Percentiles rank a stretch among this genome's conserved stretches.
These are phyloP conservation scores for Peronospora farinosa DNA, from an alignment of 352 stramenopile species.

Conservation along the genomic window DNA sequence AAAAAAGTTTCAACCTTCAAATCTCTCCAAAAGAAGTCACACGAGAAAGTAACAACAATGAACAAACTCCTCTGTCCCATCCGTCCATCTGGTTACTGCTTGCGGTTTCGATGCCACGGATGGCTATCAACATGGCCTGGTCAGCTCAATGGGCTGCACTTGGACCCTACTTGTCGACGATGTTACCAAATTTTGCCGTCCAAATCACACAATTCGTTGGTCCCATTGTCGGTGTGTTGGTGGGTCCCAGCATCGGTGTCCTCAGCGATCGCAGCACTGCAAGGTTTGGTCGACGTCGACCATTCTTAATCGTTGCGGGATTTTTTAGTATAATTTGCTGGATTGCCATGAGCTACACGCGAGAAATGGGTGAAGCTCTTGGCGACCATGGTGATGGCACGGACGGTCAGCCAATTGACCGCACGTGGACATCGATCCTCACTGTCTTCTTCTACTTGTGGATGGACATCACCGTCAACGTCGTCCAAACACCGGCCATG, in stretches of 20 bases:
- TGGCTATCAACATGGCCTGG: slow-evolving; percentile 55
- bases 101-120: slow-evolving; percentile 39
- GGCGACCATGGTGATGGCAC: slow-evolving; percentile 32
- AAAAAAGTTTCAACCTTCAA: slow-evolving; percentile 20
- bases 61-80: slow-evolving; percentile 3
- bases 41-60: slow-evolving; percentile 4
- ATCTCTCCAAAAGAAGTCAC: slow-evolving; percentile 15
- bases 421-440: slow-evolving; percentile 40
- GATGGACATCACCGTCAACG: slow-evolving; percentile 62
- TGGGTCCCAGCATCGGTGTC: slow-evolving; percentile 42
- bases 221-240: slow-evolving; percentile 40
- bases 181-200: slow-evolving; percentile 39
- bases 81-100: slow-evolving; percentile 38
- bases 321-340: slow-evolving; percentile 40
- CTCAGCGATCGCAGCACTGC: slow-evolving; percentile 39
- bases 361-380: slow-evolving; percentile 38
- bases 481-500: slow-evolving; percentile 41
- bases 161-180: slow-evolving; percentile 41
- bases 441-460: slow-evolving; percentile 50
- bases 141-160: slow-evolving; percentile 49
- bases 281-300: slow-evolving; percentile 32
- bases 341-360: slow-evolving; percentile 51
- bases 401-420: slow-evolving; percentile 22
- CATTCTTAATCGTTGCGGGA: slow-evolving; percentile 33
- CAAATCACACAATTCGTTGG: slow-evolving; percentile 49